A percentile compares a stretch with the other conserved stretches of the same genome.
Conservation (phyloP, 2,329 filamentous ascomycete species). For the Trichoderma sp. region DNA sequence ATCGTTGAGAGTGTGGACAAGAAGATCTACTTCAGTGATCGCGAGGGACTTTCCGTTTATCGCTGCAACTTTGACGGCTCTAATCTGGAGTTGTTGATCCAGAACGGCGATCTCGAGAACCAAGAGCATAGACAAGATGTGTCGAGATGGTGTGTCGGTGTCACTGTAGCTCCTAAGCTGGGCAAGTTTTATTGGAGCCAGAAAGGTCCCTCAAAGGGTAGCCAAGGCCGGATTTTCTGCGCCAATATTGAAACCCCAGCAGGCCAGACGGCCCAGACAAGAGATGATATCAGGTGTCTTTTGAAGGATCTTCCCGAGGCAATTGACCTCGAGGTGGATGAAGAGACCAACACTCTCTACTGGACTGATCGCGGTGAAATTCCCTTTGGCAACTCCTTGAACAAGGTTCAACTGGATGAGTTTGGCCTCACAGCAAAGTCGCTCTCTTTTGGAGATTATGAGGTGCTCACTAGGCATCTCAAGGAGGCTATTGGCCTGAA, state of each 20-base stretch:
- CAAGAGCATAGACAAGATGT: slow-evolving; percentile 20
- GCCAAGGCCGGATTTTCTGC: slow-evolving; percentile 51
- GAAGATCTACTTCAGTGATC: slow-evolving; percentile 44
- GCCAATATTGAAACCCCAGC: slow-evolving; percentile 43
- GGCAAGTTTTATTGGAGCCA: slow-evolving; percentile 59
- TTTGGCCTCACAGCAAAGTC: slow-evolving; percentile 19
- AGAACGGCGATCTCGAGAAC: slow-evolving; percentile 31
- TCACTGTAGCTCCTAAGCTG: slow-evolving; percentile 44
- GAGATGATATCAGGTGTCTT: slow-evolving; percentile 44
- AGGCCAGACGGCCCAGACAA: slow-evolving; percentile 33
- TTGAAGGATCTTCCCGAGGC: slow-evolving; percentile 50
- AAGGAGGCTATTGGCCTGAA: slow-evolving; percentile 49
- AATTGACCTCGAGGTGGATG: slow-evolving; percentile 57
- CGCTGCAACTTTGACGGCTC: slow-evolving; percentile 42
- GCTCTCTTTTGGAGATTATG: slow-evolving; percentile 29
- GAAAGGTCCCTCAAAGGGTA: slow-evolving; percentile 53
- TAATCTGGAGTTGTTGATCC: slow-evolving; percentile 40
- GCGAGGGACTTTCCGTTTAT: slow-evolving; percentile 43
- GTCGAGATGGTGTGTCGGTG: slow-evolving; percentile 53
- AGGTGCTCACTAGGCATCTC: slow-evolving; percentile 31
- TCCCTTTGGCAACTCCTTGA: slow-evolving; percentile 54
- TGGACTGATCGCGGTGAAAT: slow-evolving; percentile 62
- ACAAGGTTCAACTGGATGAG: slow-evolving; percentile 32
- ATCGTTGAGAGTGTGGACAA: slow-evolving; percentile 22
- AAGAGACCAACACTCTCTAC: slow-evolving; percentile 45